Evolutionary conservation across 1,139 yeast genomes (phyloP).

Genomic region (Pichia terricola): DNA sequence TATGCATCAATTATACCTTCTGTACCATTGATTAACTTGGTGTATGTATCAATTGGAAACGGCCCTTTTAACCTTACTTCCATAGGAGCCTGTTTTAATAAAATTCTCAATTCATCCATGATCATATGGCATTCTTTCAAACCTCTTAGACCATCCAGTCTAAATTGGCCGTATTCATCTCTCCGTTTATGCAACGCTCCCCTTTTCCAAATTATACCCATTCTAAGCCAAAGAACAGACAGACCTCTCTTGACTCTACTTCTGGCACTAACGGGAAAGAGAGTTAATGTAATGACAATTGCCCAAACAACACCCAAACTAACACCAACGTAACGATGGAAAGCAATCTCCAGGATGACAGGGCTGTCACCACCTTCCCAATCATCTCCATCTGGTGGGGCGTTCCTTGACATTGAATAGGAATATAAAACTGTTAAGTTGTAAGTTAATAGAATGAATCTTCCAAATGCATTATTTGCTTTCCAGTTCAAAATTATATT

Average conservation of each 20-base stretch:
- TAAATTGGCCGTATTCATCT: conserved; percentile 20
- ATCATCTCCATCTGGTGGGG: conserved; percentile 32
- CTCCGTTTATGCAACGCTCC: conserved; percentile 34
- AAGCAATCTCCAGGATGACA: conserved; percentile 65
- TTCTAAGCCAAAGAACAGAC: conserved; percentile 62
- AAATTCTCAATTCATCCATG: conserved; percentile 51
- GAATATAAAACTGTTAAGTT: conserved; percentile 74
- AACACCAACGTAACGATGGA: conserved; percentile 69
- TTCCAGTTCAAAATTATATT: conserved; percentile 62
- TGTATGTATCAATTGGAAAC: conserved; percentile 50
- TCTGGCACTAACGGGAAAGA: conserved; percentile 72
- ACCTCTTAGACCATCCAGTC: conserved; percentile 44
- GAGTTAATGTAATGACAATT: conserved; percentile 47
- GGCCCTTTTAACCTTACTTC: conserved; percentile 70
- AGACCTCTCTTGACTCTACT: conserved; percentile 55
- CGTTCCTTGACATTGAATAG: conserved; percentile 55
- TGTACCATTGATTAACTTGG: conserved; percentile 42
- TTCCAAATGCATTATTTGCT: conserved; percentile 52
- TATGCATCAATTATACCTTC: conserved; percentile 64
- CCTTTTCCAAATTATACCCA: conserved; percentile 77
- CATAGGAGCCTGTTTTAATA: conserved; percentile 64
- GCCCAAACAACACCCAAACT: conserved; percentile 75
- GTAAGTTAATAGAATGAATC: conserved; percentile 68
- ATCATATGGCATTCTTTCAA: conserved; percentile 44
- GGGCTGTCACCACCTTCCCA: conserved; percentile 67